These are phyloP conservation scores for Berkeleyomyces basicola DNA, from an alignment of 2,329 filamentous ascomycete species.

Conservation along the genomic window DNA sequence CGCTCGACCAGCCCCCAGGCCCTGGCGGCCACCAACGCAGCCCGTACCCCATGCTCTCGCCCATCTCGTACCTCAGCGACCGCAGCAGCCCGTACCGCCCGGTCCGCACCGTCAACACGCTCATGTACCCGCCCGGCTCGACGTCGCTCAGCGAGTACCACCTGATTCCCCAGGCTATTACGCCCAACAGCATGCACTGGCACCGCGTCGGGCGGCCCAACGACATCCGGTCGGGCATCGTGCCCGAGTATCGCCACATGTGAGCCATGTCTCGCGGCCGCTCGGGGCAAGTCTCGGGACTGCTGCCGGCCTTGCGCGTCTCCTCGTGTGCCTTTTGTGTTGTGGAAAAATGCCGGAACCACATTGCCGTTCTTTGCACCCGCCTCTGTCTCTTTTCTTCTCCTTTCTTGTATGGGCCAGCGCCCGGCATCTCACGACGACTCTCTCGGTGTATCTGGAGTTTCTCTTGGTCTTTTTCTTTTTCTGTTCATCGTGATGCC, in stretches of 20 bases:
- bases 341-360: not conserved
- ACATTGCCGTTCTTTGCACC: not conserved
- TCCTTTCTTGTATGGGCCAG: not conserved
- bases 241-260: slow-evolving; percentile 37
- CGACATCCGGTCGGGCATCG: slow-evolving; percentile 51
- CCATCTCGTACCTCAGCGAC: slow-evolving; percentile 73
- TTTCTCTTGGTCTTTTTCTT: not conserved
- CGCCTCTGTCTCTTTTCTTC: not conserved
- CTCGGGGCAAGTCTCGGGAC: not conserved
- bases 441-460: not conserved
- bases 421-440: not conserved
- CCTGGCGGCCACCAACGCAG: not conserved
- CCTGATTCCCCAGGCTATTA: slow-evolving; percentile 32
- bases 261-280: not conserved
- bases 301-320: not conserved
- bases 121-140: slow-evolving; percentile 77
- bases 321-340: not conserved
- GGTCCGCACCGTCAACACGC: slow-evolving; percentile 72
- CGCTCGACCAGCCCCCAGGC: not conserved
- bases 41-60: slow-evolving; percentile 40
- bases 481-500: not conserved
- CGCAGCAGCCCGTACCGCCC: slow-evolving; percentile 86
- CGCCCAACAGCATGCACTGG: slow-evolving; percentile 66
- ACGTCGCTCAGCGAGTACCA: slow-evolving; percentile 61
- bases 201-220: slow-evolving; percentile 56